Evolutionary conservation across 306 rosid species (phyloP).

Genomic region (Delonix regia): DNA sequence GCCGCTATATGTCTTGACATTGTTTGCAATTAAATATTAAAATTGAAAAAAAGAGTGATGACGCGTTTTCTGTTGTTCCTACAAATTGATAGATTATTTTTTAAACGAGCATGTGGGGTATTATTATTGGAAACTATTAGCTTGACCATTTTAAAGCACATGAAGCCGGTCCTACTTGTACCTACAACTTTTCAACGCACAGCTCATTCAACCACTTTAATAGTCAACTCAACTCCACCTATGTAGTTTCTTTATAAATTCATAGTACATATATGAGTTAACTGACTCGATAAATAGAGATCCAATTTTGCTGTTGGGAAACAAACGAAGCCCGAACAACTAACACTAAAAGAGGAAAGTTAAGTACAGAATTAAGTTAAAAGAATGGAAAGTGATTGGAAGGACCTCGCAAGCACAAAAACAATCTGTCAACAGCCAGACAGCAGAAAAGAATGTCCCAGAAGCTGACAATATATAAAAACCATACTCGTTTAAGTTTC

Average conservation of each 20-base stretch:
- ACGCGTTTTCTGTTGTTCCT: not conserved
- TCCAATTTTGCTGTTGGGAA: not conserved
- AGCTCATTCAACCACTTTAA: not conserved
- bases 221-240: not conserved
- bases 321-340: no score
- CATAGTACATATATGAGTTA: not conserved
- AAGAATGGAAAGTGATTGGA: no score
- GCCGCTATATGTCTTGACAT: not conserved
- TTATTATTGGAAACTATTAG: not conserved
- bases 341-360: no score
- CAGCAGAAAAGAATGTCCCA: not conserved
- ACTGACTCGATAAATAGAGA: no score
- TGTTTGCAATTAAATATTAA: not conserved
- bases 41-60: not conserved
- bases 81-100: no score
- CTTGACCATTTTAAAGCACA: not conserved
- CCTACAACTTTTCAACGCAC: not conserved
- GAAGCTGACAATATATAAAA: no score
- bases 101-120: not conserved
- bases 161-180: not conserved
- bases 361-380: no score
- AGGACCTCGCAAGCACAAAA: no score
- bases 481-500: not conserved
- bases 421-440: conserved; percentile 1
- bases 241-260: not conserved